Conservation (phyloP, 225 moss, liverwort and hornwort species). For the Lunularia cruciata region DNA sequence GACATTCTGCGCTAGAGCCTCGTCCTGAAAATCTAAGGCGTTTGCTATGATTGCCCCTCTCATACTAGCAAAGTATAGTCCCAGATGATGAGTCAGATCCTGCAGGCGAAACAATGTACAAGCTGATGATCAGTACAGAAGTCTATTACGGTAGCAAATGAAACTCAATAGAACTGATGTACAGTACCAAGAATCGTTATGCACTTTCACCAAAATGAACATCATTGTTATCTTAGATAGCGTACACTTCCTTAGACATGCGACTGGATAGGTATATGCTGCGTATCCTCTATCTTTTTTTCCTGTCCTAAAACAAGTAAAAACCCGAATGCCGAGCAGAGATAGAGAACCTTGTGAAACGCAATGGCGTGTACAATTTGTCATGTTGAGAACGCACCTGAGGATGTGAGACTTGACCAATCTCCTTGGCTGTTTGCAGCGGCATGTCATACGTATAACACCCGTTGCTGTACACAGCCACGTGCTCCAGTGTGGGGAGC, state of each 20-base stretch:
- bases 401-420: slow-evolving; percentile 56
- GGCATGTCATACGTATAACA: slow-evolving; percentile 79
- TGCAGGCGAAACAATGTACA: slow-evolving; percentile 35
- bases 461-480: slow-evolving; percentile 62
- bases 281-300: too few relatives aligned
- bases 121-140: neutral
- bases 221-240: too few relatives aligned
- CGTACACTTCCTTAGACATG: too few relatives aligned
- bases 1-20: too few relatives aligned
- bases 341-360: neutral
- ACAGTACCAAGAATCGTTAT: neutral
- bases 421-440: slow-evolving; percentile 43
- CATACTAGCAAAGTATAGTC: slow-evolving; percentile 60
- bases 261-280: too few relatives aligned
- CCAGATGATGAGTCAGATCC: slow-evolving; percentile 75
- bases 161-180: neutral
- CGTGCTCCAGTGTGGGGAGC: slow-evolving; percentile 61
- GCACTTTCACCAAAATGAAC: too few relatives aligned
- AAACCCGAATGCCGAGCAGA: neutral
- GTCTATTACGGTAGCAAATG: neutral
- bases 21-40: slow-evolving; percentile 40
- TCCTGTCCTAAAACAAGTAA: neutral
- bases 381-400: slow-evolving; percentile 53
- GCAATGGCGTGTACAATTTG: neutral
- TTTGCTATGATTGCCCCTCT: slow-evolving; percentile 63